phyloP scores from a whole-genome alignment of 1,284 basidiomycete genomes.

The Moesziomyces aphidis region DNA sequence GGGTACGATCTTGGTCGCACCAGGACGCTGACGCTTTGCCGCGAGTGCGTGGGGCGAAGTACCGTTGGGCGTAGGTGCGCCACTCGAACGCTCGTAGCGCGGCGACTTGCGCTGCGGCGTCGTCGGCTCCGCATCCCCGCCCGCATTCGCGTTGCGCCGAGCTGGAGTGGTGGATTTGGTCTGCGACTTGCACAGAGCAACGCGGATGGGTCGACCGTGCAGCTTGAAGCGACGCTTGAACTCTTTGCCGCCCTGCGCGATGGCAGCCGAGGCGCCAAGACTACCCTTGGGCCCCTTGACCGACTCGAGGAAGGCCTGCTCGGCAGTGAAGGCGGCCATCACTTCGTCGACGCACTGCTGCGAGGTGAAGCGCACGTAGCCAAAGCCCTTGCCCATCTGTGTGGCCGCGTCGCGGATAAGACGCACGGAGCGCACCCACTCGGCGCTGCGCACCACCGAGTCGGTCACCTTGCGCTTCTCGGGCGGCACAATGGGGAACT shows the following conservation, averaged over 20 bases:
- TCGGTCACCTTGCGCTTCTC: slow-evolving; percentile 23
- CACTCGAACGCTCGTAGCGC: slow-evolving; percentile 48
- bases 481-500: slow-evolving; percentile 31
- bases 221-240: slow-evolving; percentile 64
- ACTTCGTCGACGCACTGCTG: slow-evolving; percentile 69
- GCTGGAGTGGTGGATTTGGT: slow-evolving; percentile 26
- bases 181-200: slow-evolving; percentile 61
- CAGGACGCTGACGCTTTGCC: slow-evolving; percentile 3
- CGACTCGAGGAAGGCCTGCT: slow-evolving; percentile 58
- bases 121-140: slow-evolving; percentile 10
- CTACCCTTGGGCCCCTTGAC: slow-evolving; percentile 35
- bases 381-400: slow-evolving; percentile 97
- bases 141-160: background rate
- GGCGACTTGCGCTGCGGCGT: slow-evolving; percentile 32
- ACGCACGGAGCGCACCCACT: slow-evolving; percentile 86
- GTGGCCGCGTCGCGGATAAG: slow-evolving; percentile 91
- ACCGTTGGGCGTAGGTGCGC: slow-evolving; percentile 65
- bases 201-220: slow-evolving; percentile 55
- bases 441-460: slow-evolving; percentile 43
- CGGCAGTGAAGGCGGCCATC: slow-evolving; percentile 60
- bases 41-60: slow-evolving; percentile 46
- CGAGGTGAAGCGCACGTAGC: slow-evolving; percentile 88
- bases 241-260: slow-evolving; percentile 50
- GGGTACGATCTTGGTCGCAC: slow-evolving; percentile 16
- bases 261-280: slow-evolving; percentile 39